Percentiles rank a stretch among this genome's conserved stretches.
phyloP scores from a whole-genome alignment of 139 green algal species.

The Tetraselmis striata region DNA sequence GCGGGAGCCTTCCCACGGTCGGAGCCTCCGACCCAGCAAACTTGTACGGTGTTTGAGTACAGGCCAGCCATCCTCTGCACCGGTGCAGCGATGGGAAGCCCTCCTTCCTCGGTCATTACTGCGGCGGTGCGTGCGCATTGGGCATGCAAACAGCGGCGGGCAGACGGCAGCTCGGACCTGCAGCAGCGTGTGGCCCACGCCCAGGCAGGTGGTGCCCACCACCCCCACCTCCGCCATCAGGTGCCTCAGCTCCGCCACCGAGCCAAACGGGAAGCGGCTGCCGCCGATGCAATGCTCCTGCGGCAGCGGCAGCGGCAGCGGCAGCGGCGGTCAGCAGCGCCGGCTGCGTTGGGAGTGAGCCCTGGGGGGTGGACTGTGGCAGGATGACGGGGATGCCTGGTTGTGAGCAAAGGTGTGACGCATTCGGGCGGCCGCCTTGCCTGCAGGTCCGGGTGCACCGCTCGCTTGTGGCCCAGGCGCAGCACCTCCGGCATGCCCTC shows the following conservation, averaged over 20 bases:
- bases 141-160: too few species aligned
- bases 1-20: too few species aligned
- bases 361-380: too few species aligned
- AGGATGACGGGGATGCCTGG: too few species aligned
- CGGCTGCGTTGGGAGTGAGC: slow-evolving; percentile 2
- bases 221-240: slow-evolving; percentile 16
- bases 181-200: slow-evolving; percentile 54
- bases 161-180: slow-evolving; percentile 4
- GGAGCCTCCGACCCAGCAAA: too few species aligned
- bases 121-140: too few species aligned
- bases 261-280: not conserved
- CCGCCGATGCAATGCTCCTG: not conserved
- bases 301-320: not conserved
- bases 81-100: too few species aligned
- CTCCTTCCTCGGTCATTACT: too few species aligned
- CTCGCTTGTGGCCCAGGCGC: not conserved
- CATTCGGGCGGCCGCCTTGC: too few species aligned
- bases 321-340: not conserved
- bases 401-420: too few species aligned
- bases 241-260: not conserved
- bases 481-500: not conserved
- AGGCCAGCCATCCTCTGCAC: too few species aligned
- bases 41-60: too few species aligned
- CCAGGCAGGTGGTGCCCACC: slow-evolving; percentile 73
- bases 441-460: slow-evolving; percentile 13